Conservation (phyloP, 2,329 filamentous ascomycete genomes). For the Didymella sp. region DNA sequence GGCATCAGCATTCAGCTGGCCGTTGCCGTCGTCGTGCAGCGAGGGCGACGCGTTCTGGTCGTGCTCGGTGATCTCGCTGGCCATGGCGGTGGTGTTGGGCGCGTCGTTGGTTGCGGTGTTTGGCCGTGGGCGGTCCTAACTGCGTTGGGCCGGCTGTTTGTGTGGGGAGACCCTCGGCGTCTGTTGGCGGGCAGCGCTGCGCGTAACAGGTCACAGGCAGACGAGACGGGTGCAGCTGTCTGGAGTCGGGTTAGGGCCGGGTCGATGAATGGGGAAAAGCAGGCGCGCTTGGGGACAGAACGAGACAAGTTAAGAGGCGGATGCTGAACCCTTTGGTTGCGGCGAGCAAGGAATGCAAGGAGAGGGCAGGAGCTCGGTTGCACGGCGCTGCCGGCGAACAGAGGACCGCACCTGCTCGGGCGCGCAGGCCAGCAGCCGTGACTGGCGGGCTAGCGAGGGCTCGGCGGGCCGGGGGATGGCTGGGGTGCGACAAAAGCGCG, state of each 20-base stretch:
- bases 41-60: conserved; percentile 59
- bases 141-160: conserved; percentile 47
- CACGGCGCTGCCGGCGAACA: conserved; percentile 34
- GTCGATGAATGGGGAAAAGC: conserved; percentile 48
- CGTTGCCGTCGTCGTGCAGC: conserved; percentile 62
- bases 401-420: conserved; percentile 23
- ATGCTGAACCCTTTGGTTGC: conserved; percentile 44
- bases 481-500: conserved; percentile 22
- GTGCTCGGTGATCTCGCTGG: conserved; percentile 59
- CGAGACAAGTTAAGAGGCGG: conserved; percentile 40
- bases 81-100: conserved; percentile 53
- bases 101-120: conserved; percentile 45
- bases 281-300: conserved; percentile 46
- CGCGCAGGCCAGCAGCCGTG: conserved; percentile 14
- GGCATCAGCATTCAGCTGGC: conserved; percentile 62
- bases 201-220: conserved; percentile 43
- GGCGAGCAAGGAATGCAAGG: conserved; percentile 49
- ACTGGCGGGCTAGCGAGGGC: conserved; percentile 17
- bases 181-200: conserved; percentile 33
- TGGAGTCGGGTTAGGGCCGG: conserved; percentile 44
- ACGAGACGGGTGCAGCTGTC: conserved; percentile 23
- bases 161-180: conserved; percentile 45
- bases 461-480: conserved; percentile 20
- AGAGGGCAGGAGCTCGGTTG: conserved; percentile 40
- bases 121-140: conserved; percentile 49